Base-by-base conservation (phyloP, 805 yeast genomes). In the Candida xiaguanensis region DNA sequence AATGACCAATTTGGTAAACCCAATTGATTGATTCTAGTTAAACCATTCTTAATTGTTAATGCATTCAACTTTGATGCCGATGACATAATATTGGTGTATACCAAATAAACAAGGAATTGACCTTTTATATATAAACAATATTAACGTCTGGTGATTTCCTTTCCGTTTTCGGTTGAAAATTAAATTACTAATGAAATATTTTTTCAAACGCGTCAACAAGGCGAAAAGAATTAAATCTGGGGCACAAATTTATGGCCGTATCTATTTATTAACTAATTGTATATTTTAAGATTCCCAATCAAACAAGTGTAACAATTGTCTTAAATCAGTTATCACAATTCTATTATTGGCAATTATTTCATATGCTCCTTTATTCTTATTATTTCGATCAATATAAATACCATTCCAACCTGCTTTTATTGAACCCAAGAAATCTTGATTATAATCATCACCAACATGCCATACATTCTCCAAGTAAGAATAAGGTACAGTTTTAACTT, bases 361-460 rank as follows among this genome's bases (percentile, higher is more conserved):
- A 8, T 44, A 41, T 23, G 40, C 44, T 17, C 30, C 18, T 8
- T 38, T 20, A 15, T 31, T 39, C 5, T 23, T 22, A 9, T 43
- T 43, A 7, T 50, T 43, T 48, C 85, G 63, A 50, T 80, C 84
- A 3, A 80, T 40, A 17, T 75, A 57, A 0, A 83, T 60, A 4
- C 82, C 78, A 38, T 75, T 77, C 77, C 87, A 75, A 0, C 89
- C 89, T 1, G 81, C 70, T 18, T 57, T 54, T 13, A 62, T 54
- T 0, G 81, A 67, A 2, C 80, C 83, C 11, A 62, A 50, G 40
- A 74, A 63, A 52, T 83, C 91, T 36, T 77, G 75, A 6, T 58
- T 58, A 26, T 67, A 55, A 46, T 74, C 78, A 51, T 83, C 90
- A 0, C 91, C 91, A 34, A 82, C 59, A 53, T 83, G 91, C 85